phyloP scores from a whole-genome alignment of 177 flowering plant genomes.

The Vitis hybrid region DNA sequence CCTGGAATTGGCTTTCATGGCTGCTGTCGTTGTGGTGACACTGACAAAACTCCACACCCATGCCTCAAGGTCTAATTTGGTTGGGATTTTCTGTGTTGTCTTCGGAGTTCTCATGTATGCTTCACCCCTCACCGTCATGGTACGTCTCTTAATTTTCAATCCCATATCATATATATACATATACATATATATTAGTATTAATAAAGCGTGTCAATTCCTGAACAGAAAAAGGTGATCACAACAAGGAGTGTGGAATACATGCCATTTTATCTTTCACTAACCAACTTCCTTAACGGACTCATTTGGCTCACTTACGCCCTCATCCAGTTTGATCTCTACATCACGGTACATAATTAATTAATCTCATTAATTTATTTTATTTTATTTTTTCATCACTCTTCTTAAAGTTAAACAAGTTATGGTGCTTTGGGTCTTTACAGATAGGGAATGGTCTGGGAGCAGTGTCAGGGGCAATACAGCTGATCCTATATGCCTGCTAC shows the following conservation, averaged over 20 bases:
- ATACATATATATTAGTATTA: too few species aligned
- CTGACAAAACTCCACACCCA: constrained; percentile 22
- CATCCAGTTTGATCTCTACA: constrained; percentile 46
- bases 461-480: constrained; percentile 35
- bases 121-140: constrained; percentile 51
- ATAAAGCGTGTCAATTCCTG: background rate
- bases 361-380: background rate
- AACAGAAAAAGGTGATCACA: constrained; percentile 48
- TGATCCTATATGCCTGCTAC: constrained; percentile 31
- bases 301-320: constrained; percentile 56
- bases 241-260: constrained; percentile 71
- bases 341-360: constrained; percentile 33
- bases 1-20: constrained; percentile 20
- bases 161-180: too few species aligned
- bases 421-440: constrained; percentile 20
- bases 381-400: too few species aligned
- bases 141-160: constrained; percentile 12
- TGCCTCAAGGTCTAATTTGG: constrained; percentile 23
- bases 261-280: constrained; percentile 60
- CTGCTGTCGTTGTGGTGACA: constrained; percentile 4
- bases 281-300: constrained; percentile 45
- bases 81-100: constrained; percentile 36
- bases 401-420: too few species aligned
- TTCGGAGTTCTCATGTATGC: constrained; percentile 45
- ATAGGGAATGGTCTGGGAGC: constrained; percentile 51